Conservation (phyloP, 176 grass and related monocot genomes). For the Chloris gayana region DNA sequence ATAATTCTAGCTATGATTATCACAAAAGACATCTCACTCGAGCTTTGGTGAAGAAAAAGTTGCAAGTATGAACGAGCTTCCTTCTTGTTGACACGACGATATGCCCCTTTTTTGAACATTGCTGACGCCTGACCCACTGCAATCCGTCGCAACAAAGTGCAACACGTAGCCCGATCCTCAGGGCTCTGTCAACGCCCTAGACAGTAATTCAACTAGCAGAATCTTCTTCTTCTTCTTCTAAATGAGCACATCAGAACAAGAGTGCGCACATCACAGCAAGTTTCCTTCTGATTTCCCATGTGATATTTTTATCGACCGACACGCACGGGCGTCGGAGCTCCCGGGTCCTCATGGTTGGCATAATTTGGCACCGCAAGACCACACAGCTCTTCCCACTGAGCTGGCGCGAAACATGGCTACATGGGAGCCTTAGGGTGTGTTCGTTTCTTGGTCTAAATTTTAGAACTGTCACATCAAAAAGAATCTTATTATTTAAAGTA, state of each 20-base stretch:
- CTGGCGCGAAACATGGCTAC: neutral
- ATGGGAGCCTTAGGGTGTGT: neutral
- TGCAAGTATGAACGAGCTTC: no score
- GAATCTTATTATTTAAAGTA: no score
- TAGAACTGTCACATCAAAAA: no score
- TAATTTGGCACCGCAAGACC: neutral
- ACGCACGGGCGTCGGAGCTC: neutral
- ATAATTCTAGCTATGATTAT: neutral
- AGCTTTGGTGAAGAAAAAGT: no score
- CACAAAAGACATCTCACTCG: no score
- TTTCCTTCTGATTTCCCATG: neutral
- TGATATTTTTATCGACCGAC: neutral
- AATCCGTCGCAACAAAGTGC: neutral
- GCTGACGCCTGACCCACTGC: no score
- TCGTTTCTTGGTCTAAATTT: no score
- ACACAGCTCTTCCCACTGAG: neutral
- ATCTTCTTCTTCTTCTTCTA: neutral
- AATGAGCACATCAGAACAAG: neutral
- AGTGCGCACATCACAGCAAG: no score
- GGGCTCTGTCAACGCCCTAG: neutral
- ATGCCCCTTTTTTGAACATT: no score
- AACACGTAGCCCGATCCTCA: neutral
- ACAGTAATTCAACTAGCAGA: slow-evolving; percentile 3
- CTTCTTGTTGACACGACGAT: no score
- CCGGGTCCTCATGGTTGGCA: neutral